Percentiles rank a stretch among this genome's conserved stretches.
Evolutionary conservation across 345 rosid species (phyloP).

Genomic region (Eutrema yunnanense): DNA sequence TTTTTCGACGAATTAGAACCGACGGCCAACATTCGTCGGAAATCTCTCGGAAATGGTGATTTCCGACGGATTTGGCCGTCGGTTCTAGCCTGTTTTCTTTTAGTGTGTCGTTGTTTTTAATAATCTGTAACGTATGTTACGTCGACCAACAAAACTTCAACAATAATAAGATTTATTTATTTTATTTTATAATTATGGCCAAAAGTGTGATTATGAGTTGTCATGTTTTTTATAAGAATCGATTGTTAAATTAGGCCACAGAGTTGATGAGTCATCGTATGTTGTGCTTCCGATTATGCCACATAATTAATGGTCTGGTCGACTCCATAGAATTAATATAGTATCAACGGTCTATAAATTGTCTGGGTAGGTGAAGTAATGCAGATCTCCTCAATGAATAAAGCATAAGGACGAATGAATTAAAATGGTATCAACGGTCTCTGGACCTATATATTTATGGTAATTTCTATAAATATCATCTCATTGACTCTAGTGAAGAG

Average conservation of each 20-base stretch:
- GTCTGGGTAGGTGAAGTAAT: neutral
- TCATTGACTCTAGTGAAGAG: too few species aligned
- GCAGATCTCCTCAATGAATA: neutral
- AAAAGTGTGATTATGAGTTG: constrained; percentile 21
- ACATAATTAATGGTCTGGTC: constrained; percentile 11
- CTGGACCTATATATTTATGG: too few species aligned
- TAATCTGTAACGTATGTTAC: neutral
- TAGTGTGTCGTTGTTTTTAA: too few species aligned
- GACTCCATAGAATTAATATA: neutral
- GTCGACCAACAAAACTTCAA: constrained; percentile 20
- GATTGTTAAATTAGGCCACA: constrained; percentile 24
- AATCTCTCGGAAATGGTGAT: too few species aligned
- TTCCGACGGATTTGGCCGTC: too few species aligned
- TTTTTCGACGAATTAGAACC: too few species aligned
- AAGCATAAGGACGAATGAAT: too few species aligned
- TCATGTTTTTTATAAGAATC: constrained; percentile 14
- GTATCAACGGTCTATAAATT: constrained; percentile 14
- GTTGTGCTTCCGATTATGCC: constrained; percentile 20
- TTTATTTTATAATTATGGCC: neutral
- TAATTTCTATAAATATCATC: too few species aligned
- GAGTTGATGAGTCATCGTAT: constrained; percentile 24
- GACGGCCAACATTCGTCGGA: too few species aligned
- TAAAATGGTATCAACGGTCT: too few species aligned
- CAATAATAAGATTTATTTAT: neutral
- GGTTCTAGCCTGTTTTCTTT: too few species aligned